Evolutionary conservation across 2,329 filamentous ascomycete species (phyloP).

Genomic region (Fusarium buharicum): DNA sequence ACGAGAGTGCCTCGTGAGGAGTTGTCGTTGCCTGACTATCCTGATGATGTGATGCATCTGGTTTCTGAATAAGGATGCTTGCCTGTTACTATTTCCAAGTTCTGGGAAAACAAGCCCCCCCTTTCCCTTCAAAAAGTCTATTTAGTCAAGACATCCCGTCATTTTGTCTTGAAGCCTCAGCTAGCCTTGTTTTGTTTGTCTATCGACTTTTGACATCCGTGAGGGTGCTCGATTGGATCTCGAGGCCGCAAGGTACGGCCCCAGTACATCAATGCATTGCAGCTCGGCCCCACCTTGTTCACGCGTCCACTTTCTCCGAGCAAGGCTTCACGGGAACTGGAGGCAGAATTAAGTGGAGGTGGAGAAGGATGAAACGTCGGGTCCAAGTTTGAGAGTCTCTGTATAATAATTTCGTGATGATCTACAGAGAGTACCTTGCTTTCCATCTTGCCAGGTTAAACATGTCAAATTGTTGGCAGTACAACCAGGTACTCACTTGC

Average conservation of each 20-base stretch:
- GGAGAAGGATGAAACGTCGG: conserved; percentile 5
- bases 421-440: neutral
- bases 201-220: neutral
- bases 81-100: neutral
- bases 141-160: conserved; percentile 12
- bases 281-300: conserved; percentile 27
- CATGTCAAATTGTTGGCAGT: neutral
- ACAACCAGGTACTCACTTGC: neutral
- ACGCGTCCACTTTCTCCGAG: conserved; percentile 26
- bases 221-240: conserved; percentile 7
- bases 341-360: too few species aligned
- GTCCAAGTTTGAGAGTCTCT: neutral
- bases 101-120: neutral
- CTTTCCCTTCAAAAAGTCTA: conserved; percentile 18
- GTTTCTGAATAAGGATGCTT: conserved; percentile 6
- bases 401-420: neutral
- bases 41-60: conserved; percentile 21
- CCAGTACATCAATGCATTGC: neutral
- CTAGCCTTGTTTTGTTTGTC: conserved; percentile 7
- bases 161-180: conserved; percentile 11
- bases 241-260: conserved; percentile 1
- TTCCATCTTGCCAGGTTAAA: neutral
- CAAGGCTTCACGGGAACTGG: neutral
- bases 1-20: conserved; percentile 16
- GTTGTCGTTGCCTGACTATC: conserved; percentile 31